A percentile compares a stretch with the other conserved stretches of the same genome.
Conservation (phyloP, 371 early-diverging fungal genomes). For the Umbelopsis sp. region DNA sequence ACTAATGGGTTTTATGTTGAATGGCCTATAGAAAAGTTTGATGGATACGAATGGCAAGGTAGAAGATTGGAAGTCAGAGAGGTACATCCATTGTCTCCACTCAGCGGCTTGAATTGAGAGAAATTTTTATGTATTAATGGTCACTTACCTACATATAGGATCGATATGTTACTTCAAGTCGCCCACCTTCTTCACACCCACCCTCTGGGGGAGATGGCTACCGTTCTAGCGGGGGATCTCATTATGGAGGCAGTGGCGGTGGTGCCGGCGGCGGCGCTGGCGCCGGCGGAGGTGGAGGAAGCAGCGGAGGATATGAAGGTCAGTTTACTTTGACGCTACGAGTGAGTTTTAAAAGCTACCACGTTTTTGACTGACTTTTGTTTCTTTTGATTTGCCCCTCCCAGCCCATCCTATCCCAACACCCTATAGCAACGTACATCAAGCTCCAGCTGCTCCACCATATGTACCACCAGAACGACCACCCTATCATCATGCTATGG, state of each 20-base stretch:
- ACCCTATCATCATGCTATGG: slow-evolving; percentile 5
- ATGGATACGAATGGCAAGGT: slow-evolving; percentile 81
- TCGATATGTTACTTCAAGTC: slow-evolving; percentile 23
- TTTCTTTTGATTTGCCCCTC: not conserved
- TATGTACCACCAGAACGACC: slow-evolving; percentile 3
- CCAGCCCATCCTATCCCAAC: slow-evolving; percentile 14
- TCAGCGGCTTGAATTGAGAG: too few species aligned
- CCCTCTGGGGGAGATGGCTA: slow-evolving; percentile 11
- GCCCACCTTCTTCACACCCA: slow-evolving; percentile 26
- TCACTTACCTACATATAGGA: not conserved
- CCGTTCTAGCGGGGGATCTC: slow-evolving; percentile 13
- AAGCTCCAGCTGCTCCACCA: slow-evolving; percentile 21
- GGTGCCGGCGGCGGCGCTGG: slow-evolving; percentile 9
- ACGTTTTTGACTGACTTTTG: not conserved
- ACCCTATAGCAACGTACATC: slow-evolving; percentile 4
- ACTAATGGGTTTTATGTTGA: not conserved
- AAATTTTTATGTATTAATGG: too few species aligned
- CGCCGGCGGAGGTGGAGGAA: not conserved
- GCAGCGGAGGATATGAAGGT: slow-evolving; percentile 14
- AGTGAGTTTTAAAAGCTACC: not conserved
- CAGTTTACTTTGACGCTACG: not conserved
- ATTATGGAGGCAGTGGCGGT: not conserved
- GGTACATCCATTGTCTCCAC: slow-evolving; percentile 38
- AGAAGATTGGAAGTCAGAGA: slow-evolving; percentile 78
- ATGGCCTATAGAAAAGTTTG: slow-evolving; percentile 58